Evolutionary conservation across 495 filamentous ascomycete genomes (phyloP).

Genomic region (Cercophora sp.): DNA sequence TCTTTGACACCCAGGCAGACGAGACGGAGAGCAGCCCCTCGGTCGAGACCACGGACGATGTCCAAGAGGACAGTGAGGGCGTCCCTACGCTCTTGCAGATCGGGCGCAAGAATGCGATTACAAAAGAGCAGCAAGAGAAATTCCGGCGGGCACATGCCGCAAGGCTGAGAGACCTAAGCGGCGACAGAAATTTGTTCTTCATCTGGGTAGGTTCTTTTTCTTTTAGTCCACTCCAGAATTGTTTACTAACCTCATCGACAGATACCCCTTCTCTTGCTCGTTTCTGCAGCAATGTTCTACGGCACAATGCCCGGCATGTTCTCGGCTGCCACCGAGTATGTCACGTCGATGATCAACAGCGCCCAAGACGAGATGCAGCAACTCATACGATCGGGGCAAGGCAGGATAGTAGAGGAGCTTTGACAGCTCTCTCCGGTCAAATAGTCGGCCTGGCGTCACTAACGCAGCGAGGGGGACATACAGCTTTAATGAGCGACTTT

Average conservation of each 20-base stretch:
- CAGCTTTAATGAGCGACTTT: too few species aligned
- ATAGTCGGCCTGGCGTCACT: too few species aligned
- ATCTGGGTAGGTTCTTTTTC: constrained; percentile 62
- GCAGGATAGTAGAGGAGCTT: background rate
- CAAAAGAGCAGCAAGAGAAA: constrained; percentile 70
- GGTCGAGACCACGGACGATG: constrained; percentile 12
- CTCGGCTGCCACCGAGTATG: background rate
- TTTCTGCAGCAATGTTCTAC: constrained; percentile 21
- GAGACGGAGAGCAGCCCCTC: background rate
- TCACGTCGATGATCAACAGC: background rate
- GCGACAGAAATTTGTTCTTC: constrained; percentile 77
- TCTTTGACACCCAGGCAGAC: constrained; percentile 42
- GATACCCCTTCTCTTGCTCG: constrained; percentile 47
- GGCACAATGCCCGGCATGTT: constrained; percentile 12
- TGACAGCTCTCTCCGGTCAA: background rate
- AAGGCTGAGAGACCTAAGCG: constrained; percentile 69
- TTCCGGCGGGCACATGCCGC: constrained; percentile 66
- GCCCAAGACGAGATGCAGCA: background rate
- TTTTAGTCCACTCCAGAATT: background rate
- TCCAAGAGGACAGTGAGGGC: constrained; percentile 11
- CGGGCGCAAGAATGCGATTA: constrained; percentile 50
- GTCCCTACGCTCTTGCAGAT: constrained; percentile 48
- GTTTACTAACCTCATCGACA: constrained; percentile 31
- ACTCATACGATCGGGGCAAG: background rate
- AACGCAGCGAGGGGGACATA: too few species aligned